A percentile compares a stretch with the other conserved stretches of the same genome.
These are phyloP conservation scores for Aspergillus spinulosporus DNA, from an alignment of 2,329 filamentous ascomycete species.

Conservation along the genomic window DNA sequence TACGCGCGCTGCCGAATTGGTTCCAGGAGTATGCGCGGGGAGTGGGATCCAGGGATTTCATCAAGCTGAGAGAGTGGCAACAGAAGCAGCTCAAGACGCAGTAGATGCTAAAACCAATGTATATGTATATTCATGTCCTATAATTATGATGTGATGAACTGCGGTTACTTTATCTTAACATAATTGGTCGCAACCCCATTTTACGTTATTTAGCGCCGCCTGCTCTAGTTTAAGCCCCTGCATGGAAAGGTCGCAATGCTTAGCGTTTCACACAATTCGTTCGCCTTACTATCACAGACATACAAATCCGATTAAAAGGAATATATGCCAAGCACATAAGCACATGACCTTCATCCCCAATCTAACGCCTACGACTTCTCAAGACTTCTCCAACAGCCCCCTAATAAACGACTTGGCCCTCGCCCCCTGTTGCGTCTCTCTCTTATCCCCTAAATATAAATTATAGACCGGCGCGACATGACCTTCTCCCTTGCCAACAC, in stretches of 20 bases:
- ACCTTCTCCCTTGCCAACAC: constrained; percentile 40
- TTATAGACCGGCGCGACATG: constrained; percentile 48
- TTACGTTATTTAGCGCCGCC: too few species aligned
- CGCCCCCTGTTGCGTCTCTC: constrained; percentile 43
- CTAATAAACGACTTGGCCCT: constrained; percentile 39
- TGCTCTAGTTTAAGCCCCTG: too few species aligned
- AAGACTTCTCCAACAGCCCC: constrained; percentile 27
- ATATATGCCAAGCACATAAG: too few species aligned
- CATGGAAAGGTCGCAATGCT: too few species aligned
- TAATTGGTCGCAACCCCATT: too few species aligned
- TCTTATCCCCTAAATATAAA: constrained; percentile 35
- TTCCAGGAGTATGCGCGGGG: constrained; percentile 45
- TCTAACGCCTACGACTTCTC: too few species aligned
- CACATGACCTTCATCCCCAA: too few species aligned
- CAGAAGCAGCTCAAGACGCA: constrained; percentile 11
- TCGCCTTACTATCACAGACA: too few species aligned
- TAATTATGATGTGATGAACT: not conserved
- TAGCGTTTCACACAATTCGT: too few species aligned
- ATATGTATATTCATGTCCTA: not conserved
- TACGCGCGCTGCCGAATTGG: constrained; percentile 47
- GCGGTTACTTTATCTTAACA: too few species aligned
- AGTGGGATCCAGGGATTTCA: constrained; percentile 28
- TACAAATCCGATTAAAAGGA: too few species aligned
- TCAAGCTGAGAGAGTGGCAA: constrained; percentile 25
- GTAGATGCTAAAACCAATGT: not conserved